Evolutionary conservation across 768 basidiomycete genomes (phyloP), one percentile per base, ranked within the genome.

Genomic region (Lentinus brumalis): DNA sequence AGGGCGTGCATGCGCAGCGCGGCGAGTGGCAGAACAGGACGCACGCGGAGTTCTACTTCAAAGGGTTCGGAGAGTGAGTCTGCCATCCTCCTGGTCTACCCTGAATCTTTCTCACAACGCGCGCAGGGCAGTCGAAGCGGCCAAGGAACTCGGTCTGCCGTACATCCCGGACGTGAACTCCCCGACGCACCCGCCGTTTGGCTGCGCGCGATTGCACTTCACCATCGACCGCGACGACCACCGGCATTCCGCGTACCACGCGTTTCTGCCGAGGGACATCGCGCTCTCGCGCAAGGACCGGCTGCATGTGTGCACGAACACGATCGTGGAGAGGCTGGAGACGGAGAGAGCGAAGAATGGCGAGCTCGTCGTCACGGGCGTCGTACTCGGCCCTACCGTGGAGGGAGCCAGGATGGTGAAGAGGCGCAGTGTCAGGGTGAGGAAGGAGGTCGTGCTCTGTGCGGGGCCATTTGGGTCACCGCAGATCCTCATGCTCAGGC

Each of bases 401-500:
- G 51, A 40, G 40, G 42, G 42, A 3, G 30, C 7, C 7, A 21
- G 38, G 10, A 45, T 21, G 46, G 14, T 21, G 40, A 53, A 39
- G 44, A 18, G 32, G 45, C 56, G 35, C 29, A 55, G 40, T 7
- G 56, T 67, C 10, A 44, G 30, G 42, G 69, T 50, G 5, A 51
- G 15, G 39, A 56, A 58, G 45, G 72, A 73, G 55, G 61, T 73
- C 21, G 60, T 73, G 26, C 46, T 71, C 16, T 57, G 56, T 15
- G 62, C 63, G 40, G 72, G 72, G 15, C 67, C 71, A 10, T 61
- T 70, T 38, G 60, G 63, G 16, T 69, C 77, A 1, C 74, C 80
- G 14, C 78, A 79, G 52, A 63, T 82, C 8, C 71, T 81, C 9
- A 71, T 79, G 64, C 69, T 80, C 26, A 69, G 69, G 69, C 65